phyloP scores from a whole-genome alignment of 2,329 filamentous ascomycete genomes.

The Fusarium keratoplasticum region DNA sequence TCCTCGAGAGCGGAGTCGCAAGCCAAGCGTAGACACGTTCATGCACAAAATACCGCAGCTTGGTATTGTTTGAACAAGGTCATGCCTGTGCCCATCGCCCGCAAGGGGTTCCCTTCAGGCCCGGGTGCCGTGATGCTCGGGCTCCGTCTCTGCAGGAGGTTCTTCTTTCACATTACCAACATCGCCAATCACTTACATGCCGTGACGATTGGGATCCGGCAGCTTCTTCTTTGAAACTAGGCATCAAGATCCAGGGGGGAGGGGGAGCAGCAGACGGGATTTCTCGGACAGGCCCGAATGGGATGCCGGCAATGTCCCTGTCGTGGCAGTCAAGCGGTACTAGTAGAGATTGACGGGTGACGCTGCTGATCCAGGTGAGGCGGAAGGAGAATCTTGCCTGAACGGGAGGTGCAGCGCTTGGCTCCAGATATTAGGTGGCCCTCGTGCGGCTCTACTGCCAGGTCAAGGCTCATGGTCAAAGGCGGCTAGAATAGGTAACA shows the following conservation, averaged over 20 bases:
- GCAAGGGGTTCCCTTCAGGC: conserved; percentile 14
- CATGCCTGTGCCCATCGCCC: conserved; percentile 12
- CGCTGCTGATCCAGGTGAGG: background rate
- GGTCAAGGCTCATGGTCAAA: conserved; percentile 15
- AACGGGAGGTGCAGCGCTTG: conserved; percentile 21
- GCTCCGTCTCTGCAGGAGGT: background rate
- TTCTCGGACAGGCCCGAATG: conserved; percentile 13
- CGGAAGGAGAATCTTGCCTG: conserved; percentile 33
- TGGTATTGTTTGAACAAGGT: conserved; percentile 33
- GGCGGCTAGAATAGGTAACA: background rate
- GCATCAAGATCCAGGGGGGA: background rate
- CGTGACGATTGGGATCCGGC: background rate
- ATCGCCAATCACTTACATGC: conserved; percentile 4
- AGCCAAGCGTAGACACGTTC: conserved; percentile 24
- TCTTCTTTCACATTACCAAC: background rate
- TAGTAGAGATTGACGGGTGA: conserved; percentile 22
- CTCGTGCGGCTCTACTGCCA: conserved; percentile 8
- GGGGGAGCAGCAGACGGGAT: background rate
- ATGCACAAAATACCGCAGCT: conserved; percentile 37
- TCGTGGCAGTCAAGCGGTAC: conserved; percentile 8
- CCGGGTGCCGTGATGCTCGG: conserved; percentile 13
- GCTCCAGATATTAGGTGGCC: conserved; percentile 2
- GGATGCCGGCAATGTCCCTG: conserved; percentile 1
- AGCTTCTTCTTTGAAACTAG: background rate
- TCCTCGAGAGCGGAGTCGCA: conserved; percentile 34